Percentiles rank a stretch among this genome's conserved stretches.
Conservation (phyloP, 139 green algal species). For the Desmodesmus armatus region DNA sequence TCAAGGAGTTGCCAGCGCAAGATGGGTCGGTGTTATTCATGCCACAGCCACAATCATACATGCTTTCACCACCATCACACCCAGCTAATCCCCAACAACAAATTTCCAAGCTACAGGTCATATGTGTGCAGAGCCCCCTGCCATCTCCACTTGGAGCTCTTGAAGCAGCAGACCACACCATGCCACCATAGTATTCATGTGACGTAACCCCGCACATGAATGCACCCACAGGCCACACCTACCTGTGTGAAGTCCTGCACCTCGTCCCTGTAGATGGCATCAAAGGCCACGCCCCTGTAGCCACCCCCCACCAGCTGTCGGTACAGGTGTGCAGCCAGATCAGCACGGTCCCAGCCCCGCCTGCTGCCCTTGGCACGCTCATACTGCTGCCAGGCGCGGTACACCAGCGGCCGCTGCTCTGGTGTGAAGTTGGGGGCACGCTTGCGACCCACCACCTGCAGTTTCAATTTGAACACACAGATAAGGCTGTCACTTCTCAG, state of each 20-base stretch:
- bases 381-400: conserved; percentile 45
- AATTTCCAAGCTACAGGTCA: too few relatives aligned
- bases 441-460: conserved; percentile 56
- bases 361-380: conserved; percentile 30
- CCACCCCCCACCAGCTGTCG: conserved; percentile 51
- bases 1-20: too few relatives aligned
- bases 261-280: conserved; percentile 84
- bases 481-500: too few relatives aligned
- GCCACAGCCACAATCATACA: too few relatives aligned
- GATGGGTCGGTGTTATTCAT: too few relatives aligned
- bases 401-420: conserved; percentile 69
- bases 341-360: conserved; percentile 36
- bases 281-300: conserved; percentile 71
- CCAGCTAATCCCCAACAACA: too few relatives aligned
- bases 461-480: too few relatives aligned
- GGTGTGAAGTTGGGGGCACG: conserved; percentile 78
- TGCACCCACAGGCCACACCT: neutral
- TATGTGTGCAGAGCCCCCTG: neutral
- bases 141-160: too few relatives aligned
- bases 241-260: conserved; percentile 87
- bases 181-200: too few relatives aligned
- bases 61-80: too few relatives aligned
- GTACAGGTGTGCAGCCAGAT: conserved; percentile 78
- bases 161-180: neutral
- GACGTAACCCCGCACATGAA: too few relatives aligned